These are phyloP conservation scores for Tuctoria greenei DNA, from an alignment of 176 grass and related monocot species.

Conservation along the genomic window DNA sequence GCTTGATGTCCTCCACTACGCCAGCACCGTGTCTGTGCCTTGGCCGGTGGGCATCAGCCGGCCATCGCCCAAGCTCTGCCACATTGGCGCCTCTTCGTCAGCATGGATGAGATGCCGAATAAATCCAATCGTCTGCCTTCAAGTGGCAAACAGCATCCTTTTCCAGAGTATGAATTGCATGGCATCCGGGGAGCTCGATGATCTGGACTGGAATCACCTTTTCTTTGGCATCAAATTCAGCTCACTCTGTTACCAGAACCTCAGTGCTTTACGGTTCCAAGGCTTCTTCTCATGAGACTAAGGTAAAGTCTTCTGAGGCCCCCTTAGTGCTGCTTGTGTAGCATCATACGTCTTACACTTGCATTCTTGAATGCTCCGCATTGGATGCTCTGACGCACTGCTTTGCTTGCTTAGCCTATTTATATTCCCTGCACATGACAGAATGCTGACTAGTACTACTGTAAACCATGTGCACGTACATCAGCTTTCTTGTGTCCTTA, in stretches of 20 bases:
- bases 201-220: slow-evolving; percentile 23
- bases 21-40: too few species aligned
- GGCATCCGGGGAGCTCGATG: slow-evolving; percentile 29
- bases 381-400: slow-evolving; percentile 27
- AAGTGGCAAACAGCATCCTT: slow-evolving; percentile 44
- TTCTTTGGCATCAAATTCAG: slow-evolving; percentile 9
- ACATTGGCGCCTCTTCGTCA: background rate
- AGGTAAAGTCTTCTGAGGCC: background rate
- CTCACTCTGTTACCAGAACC: background rate
- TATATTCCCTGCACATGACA: slow-evolving; percentile 28
- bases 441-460: slow-evolving; percentile 38
- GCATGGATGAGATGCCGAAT: background rate
- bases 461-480: slow-evolving; percentile 37
- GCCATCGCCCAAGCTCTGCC: too few species aligned
- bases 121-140: slow-evolving; percentile 27
- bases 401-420: slow-evolving; percentile 7
- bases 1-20: too few species aligned
- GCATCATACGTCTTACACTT: background rate
- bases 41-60: slow-evolving; percentile 35
- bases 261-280: background rate
- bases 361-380: slow-evolving; percentile 28
- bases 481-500: slow-evolving; percentile 33
- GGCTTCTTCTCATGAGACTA: background rate
- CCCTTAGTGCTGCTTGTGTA: background rate
- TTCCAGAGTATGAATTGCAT: slow-evolving; percentile 21